Evolutionary conservation across 108 stramenopile genomes (phyloP).

Genomic region (Hondaea fermentalgiana): DNA sequence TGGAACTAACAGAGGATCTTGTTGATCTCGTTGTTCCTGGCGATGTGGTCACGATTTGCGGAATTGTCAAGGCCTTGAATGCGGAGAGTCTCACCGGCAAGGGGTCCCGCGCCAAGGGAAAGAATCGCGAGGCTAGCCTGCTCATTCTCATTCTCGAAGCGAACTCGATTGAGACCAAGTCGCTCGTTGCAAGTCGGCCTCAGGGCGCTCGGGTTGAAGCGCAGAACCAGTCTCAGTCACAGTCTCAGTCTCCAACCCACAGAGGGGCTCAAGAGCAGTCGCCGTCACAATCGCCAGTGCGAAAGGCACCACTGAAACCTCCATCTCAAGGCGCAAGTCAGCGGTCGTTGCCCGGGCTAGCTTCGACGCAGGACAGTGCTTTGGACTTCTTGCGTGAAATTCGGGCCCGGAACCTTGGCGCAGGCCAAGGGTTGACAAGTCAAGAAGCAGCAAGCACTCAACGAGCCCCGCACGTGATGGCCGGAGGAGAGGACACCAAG

Average conservation of each 20-base stretch:
- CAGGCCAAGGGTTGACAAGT: too few species aligned
- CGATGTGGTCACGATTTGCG: slow-evolving; percentile 78
- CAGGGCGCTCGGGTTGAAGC: neutral
- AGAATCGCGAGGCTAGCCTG: slow-evolving; percentile 57
- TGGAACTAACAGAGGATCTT: slow-evolving; percentile 69
- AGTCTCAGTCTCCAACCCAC: neutral
- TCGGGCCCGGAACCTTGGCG: neutral
- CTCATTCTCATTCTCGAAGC: slow-evolving; percentile 77
- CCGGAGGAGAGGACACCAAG: slow-evolving; percentile 20
- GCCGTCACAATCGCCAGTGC: neutral
- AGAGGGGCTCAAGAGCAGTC: neutral
- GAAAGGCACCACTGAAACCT: too few species aligned
- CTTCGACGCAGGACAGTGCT: neutral
- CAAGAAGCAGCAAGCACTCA: too few species aligned
- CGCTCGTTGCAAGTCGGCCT: neutral
- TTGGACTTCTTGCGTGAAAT: neutral
- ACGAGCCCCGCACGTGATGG: slow-evolving; percentile 9
- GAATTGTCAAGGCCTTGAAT: slow-evolving; percentile 75
- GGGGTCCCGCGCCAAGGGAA: slow-evolving; percentile 64
- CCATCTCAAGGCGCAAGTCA: too few species aligned
- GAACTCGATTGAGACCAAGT: slow-evolving; percentile 68
- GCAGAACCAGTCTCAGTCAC: neutral
- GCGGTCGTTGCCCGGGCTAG: too few species aligned
- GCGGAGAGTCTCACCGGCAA: slow-evolving; percentile 69
- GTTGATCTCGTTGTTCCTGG: slow-evolving; percentile 89